phyloP scores from a whole-genome alignment of 1,284 basidiomycete species.

The Sutorius eximius region DNA sequence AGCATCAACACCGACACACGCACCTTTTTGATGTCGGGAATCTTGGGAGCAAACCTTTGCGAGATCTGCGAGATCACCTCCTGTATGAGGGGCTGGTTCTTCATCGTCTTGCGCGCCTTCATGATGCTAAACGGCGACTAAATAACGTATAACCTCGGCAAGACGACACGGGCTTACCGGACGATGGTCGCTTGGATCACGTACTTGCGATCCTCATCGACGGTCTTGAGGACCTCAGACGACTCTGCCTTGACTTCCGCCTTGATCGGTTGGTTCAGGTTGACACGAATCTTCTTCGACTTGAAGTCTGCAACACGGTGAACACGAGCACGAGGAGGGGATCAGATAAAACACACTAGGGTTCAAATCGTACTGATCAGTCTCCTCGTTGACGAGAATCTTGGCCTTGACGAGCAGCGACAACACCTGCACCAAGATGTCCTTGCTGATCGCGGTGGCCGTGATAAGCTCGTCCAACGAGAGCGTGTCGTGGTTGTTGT shows the following conservation, averaged over 20 bases:
- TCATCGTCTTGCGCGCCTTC: conserved; percentile 98
- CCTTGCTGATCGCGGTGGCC: conserved; percentile 83
- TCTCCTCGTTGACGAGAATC: conserved; percentile 83
- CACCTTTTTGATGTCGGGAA: conserved; percentile 91
- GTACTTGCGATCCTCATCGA: conserved; percentile 97
- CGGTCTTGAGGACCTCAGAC: conserved; percentile 89
- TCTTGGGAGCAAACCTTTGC: conserved; percentile 85
- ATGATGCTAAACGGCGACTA: conserved; percentile 66
- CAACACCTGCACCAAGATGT: conserved; percentile 84
- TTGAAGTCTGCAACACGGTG: conserved; percentile 71
- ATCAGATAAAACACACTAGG: conserved; percentile 52
- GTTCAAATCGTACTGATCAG: conserved; percentile 90
- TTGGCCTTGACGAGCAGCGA: conserved; percentile 87
- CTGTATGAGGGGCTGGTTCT: conserved; percentile 91
- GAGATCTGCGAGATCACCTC: conserved; percentile 94
- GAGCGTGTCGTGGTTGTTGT: conserved; percentile 88
- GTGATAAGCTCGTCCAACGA: conserved; percentile 78
- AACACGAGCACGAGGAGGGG: neutral
- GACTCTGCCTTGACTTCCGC: conserved; percentile 93
- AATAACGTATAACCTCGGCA: neutral
- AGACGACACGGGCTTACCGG: conserved; percentile 48
- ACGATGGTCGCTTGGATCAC: conserved; percentile 98
- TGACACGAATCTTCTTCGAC: conserved; percentile 95
- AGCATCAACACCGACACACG: conserved; percentile 6
- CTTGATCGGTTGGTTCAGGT: conserved; percentile 93